These are phyloP conservation scores for Loxodes magnus DNA, from an alignment of 73 alveolate species.

Conservation along the genomic window DNA sequence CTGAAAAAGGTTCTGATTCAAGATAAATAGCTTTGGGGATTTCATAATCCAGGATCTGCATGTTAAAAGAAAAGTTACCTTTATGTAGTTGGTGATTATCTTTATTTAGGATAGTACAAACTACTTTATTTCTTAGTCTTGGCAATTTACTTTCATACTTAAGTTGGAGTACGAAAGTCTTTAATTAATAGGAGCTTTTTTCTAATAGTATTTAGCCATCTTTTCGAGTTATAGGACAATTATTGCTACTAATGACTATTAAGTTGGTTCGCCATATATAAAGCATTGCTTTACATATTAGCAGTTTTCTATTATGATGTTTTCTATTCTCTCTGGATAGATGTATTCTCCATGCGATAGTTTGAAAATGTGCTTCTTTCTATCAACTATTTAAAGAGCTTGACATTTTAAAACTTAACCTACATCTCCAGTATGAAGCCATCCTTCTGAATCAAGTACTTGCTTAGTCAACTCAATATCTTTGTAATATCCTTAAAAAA, in stretches of 20 bases:
- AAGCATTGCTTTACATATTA: conserved; percentile 46
- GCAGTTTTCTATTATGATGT: conserved; percentile 24
- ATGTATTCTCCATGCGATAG: conserved; percentile 72
- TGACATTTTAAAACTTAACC: conserved; percentile 36
- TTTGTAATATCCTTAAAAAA: conserved; percentile 59
- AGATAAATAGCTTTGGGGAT: conserved; percentile 34
- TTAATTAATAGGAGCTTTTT: too few species aligned
- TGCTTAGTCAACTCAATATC: conserved; percentile 52
- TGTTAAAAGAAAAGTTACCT: too few species aligned
- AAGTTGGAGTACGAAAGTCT: too few species aligned
- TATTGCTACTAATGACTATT: conserved; percentile 10
- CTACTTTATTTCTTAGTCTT: too few species aligned
- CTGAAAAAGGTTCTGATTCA: conserved; percentile 34
- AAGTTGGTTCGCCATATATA: conserved; percentile 12
- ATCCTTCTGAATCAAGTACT: conserved; percentile 62
- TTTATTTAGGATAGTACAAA: too few species aligned
- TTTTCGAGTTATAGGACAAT: too few species aligned
- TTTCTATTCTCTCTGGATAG: conserved; percentile 74
- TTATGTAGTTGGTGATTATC: too few species aligned
- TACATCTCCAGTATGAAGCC: conserved; percentile 79
- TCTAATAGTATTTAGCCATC: too few species aligned
- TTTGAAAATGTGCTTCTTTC: conserved; percentile 57
- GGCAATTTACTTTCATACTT: too few species aligned
- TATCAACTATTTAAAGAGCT: conserved; percentile 27
- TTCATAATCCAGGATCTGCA: too few species aligned